phyloP scores from a whole-genome alignment of 2,329 filamentous ascomycete genomes.

The Cladosporium sp. region DNA sequence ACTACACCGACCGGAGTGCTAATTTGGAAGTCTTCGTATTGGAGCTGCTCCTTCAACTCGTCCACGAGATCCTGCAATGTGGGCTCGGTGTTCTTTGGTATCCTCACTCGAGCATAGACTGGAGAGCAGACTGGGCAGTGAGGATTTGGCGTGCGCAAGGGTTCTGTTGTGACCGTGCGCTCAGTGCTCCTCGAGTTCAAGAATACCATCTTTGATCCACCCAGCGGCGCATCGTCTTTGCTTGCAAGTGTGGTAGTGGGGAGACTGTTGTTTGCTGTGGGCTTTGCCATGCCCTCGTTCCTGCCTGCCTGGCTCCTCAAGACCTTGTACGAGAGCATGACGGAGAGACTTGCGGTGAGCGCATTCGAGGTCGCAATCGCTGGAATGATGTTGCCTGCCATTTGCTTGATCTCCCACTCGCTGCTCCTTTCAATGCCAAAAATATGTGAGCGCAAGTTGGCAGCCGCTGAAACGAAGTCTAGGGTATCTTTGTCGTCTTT shows the following conservation, averaged over 20 bases:
- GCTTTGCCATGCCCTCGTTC: slow-evolving; percentile 12
- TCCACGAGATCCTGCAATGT: slow-evolving; percentile 78
- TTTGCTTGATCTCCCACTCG: slow-evolving; percentile 95
- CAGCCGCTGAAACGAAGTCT: slow-evolving; percentile 86
- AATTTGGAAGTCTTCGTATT: slow-evolving; percentile 74
- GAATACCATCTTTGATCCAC: slow-evolving; percentile 69
- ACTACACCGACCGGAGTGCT: slow-evolving; percentile 71
- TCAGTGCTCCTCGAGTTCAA: slow-evolving; percentile 63
- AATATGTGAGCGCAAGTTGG: slow-evolving; percentile 82
- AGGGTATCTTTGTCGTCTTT: slow-evolving; percentile 95
- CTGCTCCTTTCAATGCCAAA: slow-evolving; percentile 86
- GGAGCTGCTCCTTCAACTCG: slow-evolving; percentile 65
- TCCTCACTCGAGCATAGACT: slow-evolving; percentile 23
- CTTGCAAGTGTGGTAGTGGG: background rate
- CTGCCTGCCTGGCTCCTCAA: slow-evolving; percentile 57
- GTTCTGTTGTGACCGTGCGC: slow-evolving; percentile 55
- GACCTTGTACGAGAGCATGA: slow-evolving; percentile 89
- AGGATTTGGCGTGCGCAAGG: slow-evolving; percentile 63
- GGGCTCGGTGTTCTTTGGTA: slow-evolving; percentile 43
- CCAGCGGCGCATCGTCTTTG: slow-evolving; percentile 18
- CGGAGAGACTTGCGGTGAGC: slow-evolving; percentile 87
- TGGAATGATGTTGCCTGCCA: slow-evolving; percentile 98
- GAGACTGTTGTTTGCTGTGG: slow-evolving; percentile 8
- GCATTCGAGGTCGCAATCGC: slow-evolving; percentile 98
- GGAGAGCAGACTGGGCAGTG: slow-evolving; percentile 72